Percentiles rank a stretch among this genome's conserved stretches.
phyloP scores from a whole-genome alignment of 2,329 filamentous ascomycete genomes.

The Coniochaeta prunicola region DNA sequence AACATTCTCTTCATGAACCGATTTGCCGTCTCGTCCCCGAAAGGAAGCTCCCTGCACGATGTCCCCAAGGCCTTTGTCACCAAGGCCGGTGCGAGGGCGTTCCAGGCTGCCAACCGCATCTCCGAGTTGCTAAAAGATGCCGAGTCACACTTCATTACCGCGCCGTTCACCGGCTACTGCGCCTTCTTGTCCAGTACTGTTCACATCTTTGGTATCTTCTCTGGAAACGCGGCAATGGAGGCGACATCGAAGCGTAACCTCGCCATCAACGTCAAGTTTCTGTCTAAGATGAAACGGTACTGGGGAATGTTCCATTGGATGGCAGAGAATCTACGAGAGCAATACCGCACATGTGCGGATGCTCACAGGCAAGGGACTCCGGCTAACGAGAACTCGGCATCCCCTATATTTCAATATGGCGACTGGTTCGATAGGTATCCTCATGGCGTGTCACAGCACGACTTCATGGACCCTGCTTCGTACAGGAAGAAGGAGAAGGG shows the following conservation, averaged over 20 bases:
- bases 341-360: constrained; percentile 80
- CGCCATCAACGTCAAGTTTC: constrained; percentile 79
- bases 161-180: constrained; percentile 91
- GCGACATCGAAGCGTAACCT: constrained; percentile 75
- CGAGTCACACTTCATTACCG: constrained; percentile 72
- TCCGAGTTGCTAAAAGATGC: constrained; percentile 77
- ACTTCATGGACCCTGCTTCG: constrained; percentile 70
- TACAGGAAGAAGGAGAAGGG: constrained; percentile 66
- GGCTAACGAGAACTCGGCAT: constrained; percentile 38
- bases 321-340: constrained; percentile 82
- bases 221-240: constrained; percentile 70
- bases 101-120: constrained; percentile 79
- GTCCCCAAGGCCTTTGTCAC: constrained; percentile 73
- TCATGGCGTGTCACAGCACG: constrained; percentile 76
- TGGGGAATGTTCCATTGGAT: constrained; percentile 99
- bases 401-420: constrained; percentile 83
- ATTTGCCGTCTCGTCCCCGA: constrained; percentile 69
- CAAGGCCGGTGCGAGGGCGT: constrained; percentile 66
- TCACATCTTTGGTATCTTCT: constrained; percentile 90
- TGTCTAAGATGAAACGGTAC: constrained; percentile 92
- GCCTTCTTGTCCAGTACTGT: constrained; percentile 90
- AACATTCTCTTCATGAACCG: constrained; percentile 85
- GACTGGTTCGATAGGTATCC: constrained; percentile 98
- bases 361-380: constrained; percentile 63
- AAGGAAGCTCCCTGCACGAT: constrained; percentile 56